Evolutionary conservation across 148 eudicot species (phyloP).

Genomic region (Tetragonia tetragonoides): DNA sequence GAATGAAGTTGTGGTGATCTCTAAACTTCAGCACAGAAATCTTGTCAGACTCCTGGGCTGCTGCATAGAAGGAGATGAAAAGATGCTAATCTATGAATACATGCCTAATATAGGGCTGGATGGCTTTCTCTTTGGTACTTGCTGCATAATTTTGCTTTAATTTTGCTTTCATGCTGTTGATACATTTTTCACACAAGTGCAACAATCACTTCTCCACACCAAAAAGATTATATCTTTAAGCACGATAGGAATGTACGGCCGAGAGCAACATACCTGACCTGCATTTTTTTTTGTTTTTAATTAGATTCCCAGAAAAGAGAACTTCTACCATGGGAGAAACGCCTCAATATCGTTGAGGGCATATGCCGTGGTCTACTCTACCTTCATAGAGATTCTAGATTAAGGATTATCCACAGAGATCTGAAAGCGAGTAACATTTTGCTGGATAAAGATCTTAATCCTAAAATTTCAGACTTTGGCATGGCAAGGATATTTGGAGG

Average conservation of each 20-base stretch:
- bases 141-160: not conserved
- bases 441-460: slow-evolving; percentile 16
- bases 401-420: slow-evolving; percentile 17
- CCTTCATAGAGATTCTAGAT: slow-evolving; percentile 21
- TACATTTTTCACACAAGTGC: not conserved
- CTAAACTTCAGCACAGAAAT: slow-evolving; percentile 54
- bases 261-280: not conserved
- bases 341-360: slow-evolving; percentile 22
- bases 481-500: slow-evolving; percentile 8
- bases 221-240: not conserved
- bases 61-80: slow-evolving; percentile 45
- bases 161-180: not conserved
- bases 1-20: slow-evolving; percentile 47
- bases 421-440: slow-evolving; percentile 23
- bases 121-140: slow-evolving; percentile 38
- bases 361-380: slow-evolving; percentile 22
- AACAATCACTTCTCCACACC: not conserved
- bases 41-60: slow-evolving; percentile 55
- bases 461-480: slow-evolving; percentile 19
- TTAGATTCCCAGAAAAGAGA: not conserved
- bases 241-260: not conserved
- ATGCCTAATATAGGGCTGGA: slow-evolving; percentile 51
- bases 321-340: slow-evolving; percentile 10
- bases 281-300: not conserved
- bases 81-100: slow-evolving; percentile 51